A percentile compares a stretch with the other conserved stretches of the same genome.
These are phyloP conservation scores for Davidsoniella neocaledoniae DNA, from an alignment of 2,329 filamentous ascomycete genomes.

Conservation along the genomic window DNA sequence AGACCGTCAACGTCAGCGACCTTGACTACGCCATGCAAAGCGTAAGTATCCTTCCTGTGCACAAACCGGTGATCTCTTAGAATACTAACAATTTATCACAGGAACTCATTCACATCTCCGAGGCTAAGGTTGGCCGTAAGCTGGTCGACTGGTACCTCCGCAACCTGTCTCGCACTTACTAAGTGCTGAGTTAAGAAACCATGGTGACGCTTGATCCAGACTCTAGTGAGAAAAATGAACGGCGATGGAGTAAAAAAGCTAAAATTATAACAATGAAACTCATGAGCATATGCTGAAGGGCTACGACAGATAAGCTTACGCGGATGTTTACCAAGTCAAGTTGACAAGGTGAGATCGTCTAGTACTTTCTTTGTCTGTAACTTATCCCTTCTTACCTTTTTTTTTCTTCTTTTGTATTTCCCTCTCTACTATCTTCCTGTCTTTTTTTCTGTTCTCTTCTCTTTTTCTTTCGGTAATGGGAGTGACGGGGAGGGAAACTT, in stretches of 20 bases:
- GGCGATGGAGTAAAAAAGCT: conserved; percentile 13
- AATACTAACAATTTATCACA: conserved; percentile 19
- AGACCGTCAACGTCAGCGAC: conserved; percentile 83
- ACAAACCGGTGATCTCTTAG: neutral
- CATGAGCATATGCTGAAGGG: neutral
- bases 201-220: neutral
- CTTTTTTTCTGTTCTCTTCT: neutral
- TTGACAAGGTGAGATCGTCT: too few relatives aligned
- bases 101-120: conserved; percentile 96
- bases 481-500: neutral
- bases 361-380: too few relatives aligned
- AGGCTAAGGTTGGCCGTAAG: conserved; percentile 94
- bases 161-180: conserved; percentile 92
- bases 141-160: conserved; percentile 98
- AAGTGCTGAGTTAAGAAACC: conserved; percentile 15
- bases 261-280: conserved; percentile 14
- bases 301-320: too few relatives aligned
- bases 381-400: neutral
- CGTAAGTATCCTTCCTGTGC: conserved; percentile 36
- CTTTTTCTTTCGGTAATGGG: neutral
- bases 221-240: conserved; percentile 8
- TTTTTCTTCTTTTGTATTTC: neutral
- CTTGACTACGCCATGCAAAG: conserved; percentile 95
- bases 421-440: neutral
- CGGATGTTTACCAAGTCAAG: too few relatives aligned